Conservation (phyloP, 1,284 basidiomycete species). For the Cronartium ribicola region DNA sequence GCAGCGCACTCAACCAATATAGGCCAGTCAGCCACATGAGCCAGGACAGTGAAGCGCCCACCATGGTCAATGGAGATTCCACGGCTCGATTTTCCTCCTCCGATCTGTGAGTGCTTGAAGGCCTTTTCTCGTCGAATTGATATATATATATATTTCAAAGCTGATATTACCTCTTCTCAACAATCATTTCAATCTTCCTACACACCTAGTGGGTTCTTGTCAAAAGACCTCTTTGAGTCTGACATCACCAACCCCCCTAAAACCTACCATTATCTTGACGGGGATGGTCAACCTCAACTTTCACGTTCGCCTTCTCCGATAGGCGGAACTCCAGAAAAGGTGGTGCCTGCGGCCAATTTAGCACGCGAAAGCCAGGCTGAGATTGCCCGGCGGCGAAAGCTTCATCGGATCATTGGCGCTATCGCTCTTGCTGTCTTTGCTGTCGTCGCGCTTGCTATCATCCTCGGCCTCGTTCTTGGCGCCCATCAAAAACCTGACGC, state of each 20-base stretch:
- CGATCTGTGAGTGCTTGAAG: slow-evolving; percentile 13
- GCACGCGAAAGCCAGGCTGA: background rate
- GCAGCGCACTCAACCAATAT: slow-evolving; percentile 25
- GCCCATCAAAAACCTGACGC: background rate
- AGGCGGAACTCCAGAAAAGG: background rate
- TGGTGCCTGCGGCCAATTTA: too few relatives aligned
- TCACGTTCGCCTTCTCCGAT: background rate
- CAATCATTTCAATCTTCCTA: background rate
- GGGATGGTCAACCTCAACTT: background rate
- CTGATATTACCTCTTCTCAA: background rate
- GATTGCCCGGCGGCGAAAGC: slow-evolving; percentile 1
- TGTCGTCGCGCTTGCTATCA: slow-evolving; percentile 15
- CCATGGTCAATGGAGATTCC: background rate
- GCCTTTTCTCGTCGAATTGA: background rate
- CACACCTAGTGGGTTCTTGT: background rate
- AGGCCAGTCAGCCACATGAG: slow-evolving; percentile 34
- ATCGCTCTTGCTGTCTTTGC: background rate
- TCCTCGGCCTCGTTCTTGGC: slow-evolving; percentile 19
- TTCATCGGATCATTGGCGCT: slow-evolving; percentile 4
- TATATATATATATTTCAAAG: background rate
- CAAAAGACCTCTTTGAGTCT: background rate
- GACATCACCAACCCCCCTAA: background rate
- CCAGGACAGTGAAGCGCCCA: slow-evolving; percentile 7
- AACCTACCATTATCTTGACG: background rate
- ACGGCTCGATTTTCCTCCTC: background rate